These are phyloP conservation scores for Didymella segeticola DNA, from an alignment of 2,329 filamentous ascomycete species.

Conservation along the genomic window DNA sequence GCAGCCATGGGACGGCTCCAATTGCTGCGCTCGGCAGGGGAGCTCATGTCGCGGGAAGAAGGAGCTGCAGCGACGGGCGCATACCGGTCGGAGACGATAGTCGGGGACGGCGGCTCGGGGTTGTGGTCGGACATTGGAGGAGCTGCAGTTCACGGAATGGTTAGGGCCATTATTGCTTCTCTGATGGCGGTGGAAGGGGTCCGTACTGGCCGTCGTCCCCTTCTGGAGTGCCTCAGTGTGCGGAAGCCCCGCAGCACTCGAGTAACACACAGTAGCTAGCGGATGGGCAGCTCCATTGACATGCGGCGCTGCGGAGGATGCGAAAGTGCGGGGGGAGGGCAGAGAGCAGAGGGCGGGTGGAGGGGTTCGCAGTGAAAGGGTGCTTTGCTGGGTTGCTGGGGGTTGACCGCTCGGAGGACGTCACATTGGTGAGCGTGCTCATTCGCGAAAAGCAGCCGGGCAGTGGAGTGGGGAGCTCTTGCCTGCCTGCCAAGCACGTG, in stretches of 20 bases:
- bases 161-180: constrained; percentile 27
- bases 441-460: constrained; percentile 1
- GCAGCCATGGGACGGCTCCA: constrained; percentile 37
- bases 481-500: constrained; percentile 10
- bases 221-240: constrained; percentile 48
- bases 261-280: constrained; percentile 51
- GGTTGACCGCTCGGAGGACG: constrained; percentile 16
- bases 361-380: constrained; percentile 5
- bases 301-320: constrained; percentile 19
- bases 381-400: too few species aligned
- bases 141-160: constrained; percentile 32
- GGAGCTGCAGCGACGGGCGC: constrained; percentile 33
- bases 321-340: neutral
- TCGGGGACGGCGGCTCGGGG: constrained; percentile 47
- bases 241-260: constrained; percentile 53
- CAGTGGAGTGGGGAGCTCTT: constrained; percentile 1
- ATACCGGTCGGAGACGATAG: constrained; percentile 40
- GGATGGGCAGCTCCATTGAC: constrained; percentile 52
- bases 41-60: constrained; percentile 27
- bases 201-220: constrained; percentile 50
- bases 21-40: constrained; percentile 20
- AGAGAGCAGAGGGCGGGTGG: neutral
- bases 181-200: neutral
- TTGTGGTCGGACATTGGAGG: constrained; percentile 46
- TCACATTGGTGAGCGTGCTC: constrained; percentile 10